Evolutionary conservation across 306 rosid species (phyloP), one percentile per base, ranked within the genome.

Genomic region (Gastrolobium villosum): DNA sequence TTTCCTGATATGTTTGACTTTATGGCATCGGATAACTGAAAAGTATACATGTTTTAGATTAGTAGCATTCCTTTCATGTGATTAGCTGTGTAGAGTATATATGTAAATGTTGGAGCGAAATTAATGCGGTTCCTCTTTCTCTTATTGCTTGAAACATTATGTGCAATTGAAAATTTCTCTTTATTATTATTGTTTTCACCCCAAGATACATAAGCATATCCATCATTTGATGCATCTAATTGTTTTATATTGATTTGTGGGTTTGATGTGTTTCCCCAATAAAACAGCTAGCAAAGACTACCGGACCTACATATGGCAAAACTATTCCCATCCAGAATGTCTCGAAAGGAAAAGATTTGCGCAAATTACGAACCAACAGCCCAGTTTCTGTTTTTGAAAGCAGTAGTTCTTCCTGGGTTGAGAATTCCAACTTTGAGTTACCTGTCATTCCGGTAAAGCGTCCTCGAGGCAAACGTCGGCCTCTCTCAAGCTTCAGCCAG

Each of bases 341-440:
- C 50, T 81, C 70, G 1, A 80, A 82, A 37, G 57, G 64, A 26
- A 87, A 86, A 61, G 75, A 64, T 44, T 30, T 39, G 70, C 82
- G 41, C 48, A 68, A 63, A 20, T 78, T 80, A 69, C 88, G 72
- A 10, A 86, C 85, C 81, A 74, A 84, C 77, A 88, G 92, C 78
- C 92, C 90, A 4, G 87, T 84, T n/a, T 90, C 89, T 34, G 89
- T 88, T 56, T 89, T 84, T 7, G 93, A 91, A 79, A 85, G 87
- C 82, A 84, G 81, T 65, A 80, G 85, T 67, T 82, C 90, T 74
- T 76, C 84, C 44, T 86, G 83, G 4, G 85, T 77, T 30, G 86
- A 84, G 75, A 83, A 87, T 75, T 74, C 78, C 37, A 75, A 48
- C 79, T 39, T 66, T 14, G 86, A 83, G 10, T 64, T 63, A 34